Evolutionary conservation across 2,329 filamentous ascomycete species (phyloP).

Genomic region (Aspergillus quadricinctus): DNA sequence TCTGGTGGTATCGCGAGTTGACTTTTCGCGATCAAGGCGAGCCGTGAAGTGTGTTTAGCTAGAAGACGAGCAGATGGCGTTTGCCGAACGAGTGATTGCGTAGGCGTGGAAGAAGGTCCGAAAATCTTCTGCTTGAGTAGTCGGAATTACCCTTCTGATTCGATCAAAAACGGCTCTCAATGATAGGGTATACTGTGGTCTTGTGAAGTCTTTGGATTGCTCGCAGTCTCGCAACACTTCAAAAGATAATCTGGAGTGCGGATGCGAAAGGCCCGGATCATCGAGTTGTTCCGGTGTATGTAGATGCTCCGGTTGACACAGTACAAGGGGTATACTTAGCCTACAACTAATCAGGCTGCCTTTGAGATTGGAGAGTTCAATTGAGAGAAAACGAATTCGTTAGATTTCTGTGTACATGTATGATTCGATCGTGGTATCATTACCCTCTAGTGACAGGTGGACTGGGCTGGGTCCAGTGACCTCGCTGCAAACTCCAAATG

Average conservation of each 20-base stretch:
- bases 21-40: not conserved
- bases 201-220: not conserved
- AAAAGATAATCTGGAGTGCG: slow-evolving; percentile 5
- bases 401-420: not conserved
- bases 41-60: not conserved
- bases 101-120: not conserved
- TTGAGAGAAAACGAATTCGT: not conserved
- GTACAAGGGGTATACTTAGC: not conserved
- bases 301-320: not conserved
- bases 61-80: not conserved
- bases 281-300: slow-evolving; percentile 12
- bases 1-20: slow-evolving; percentile 16
- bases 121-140: not conserved
- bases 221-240: not conserved
- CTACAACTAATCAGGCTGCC: not conserved
- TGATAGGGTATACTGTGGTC: not conserved
- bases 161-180: not conserved
- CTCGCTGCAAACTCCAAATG: slow-evolving; percentile 9
- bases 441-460: slow-evolving; percentile 1
- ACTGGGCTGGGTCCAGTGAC: slow-evolving; percentile 5
- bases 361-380: not conserved
- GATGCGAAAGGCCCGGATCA: slow-evolving; percentile 9
- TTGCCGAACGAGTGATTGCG: not conserved
- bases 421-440: slow-evolving; percentile 12
- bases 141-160: not conserved